Evolutionary conservation across 768 basidiomycete genomes (phyloP), one percentile per base, ranked within the genome.

Genomic region (Rickenella mellea): DNA sequence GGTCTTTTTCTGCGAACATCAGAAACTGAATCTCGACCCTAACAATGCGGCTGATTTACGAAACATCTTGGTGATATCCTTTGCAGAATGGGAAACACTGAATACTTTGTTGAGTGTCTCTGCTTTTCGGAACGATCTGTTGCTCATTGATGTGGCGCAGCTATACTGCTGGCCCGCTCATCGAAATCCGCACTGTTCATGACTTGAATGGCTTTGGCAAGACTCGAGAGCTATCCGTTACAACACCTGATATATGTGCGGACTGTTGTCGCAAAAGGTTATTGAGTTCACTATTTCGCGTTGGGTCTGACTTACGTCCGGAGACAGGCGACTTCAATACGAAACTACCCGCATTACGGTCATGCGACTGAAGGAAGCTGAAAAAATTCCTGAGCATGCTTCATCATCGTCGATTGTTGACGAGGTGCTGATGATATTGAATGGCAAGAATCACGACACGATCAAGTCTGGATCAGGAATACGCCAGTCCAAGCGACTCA

Each of bases 401-500:
- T n/a, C n/a, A n/a, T n/a, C n/a, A n/a, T n/a, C n/a, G n/a, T n/a
- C n/a, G n/a, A n/a, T n/a, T n/a, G n/a, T n/a, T n/a, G n/a, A n/a
- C n/a, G n/a, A n/a, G n/a, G n/a, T n/a, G n/a, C n/a, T n/a, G n/a
- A 29, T 41, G 49, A 50, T 19, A 26, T 19, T 22, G 37, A 35
- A 30, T 29, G 45, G 31, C 27, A 41, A 36, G 36, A 25, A 41
- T 4, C 48, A 50, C 51, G 29, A 60, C 58, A 44, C 66, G 57
- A 19, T 36, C 24, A 17, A 15, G 33, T 4, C 33, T 25, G 61
- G 69, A 36, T 62, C 67, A 32, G 41, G 33, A 7, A 57, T 66
- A 44, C 70, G 82, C 48, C 81, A 85, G 44, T 89, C 87, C 15
- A 78, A 73, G 51, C 80, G 87, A 15, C 66, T 88, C 33, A 77